Conservation (phyloP, 495 filamentous ascomycete genomes). For the Sphaerosporella brunnea region DNA sequence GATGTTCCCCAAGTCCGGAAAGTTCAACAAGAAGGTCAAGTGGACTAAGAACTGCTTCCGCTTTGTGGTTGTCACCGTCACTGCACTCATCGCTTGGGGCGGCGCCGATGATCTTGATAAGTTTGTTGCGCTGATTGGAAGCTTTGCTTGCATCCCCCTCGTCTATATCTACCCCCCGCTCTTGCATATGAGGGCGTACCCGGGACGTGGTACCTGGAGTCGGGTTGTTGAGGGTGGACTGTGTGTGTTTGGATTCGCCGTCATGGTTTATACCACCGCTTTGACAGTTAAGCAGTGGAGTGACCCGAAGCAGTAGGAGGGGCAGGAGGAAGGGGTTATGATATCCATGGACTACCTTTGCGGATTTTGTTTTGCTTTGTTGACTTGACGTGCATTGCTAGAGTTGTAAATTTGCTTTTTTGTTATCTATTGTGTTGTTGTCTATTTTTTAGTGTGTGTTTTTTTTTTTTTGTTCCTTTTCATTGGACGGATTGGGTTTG, state of each 20-base stretch:
- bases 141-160: constrained; percentile 91
- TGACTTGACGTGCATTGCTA: too few species aligned
- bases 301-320: constrained; percentile 10
- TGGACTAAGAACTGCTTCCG: constrained; percentile 97
- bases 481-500: too few species aligned
- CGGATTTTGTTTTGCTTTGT: too few species aligned
- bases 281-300: constrained; percentile 71
- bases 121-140: constrained; percentile 87
- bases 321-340: too few species aligned
- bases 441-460: too few species aligned
- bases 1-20: constrained; percentile 67
- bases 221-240: constrained; percentile 51
- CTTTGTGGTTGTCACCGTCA: constrained; percentile 74
- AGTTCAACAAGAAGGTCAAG: constrained; percentile 90
- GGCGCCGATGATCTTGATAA: constrained; percentile 90
- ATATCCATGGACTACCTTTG: too few species aligned
- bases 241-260: constrained; percentile 60
- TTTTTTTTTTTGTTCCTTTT: too few species aligned
- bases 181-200: constrained; percentile 67
- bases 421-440: too few species aligned
- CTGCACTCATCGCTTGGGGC: constrained; percentile 72
- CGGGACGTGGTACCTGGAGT: constrained; percentile 32
- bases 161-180: constrained; percentile 96
- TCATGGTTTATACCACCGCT: constrained; percentile 77
- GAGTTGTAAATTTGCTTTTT: too few species aligned